Evolutionary conservation across 2,329 filamentous ascomycete species (phyloP).

Genomic region (Akanthomyces muscarius): DNA sequence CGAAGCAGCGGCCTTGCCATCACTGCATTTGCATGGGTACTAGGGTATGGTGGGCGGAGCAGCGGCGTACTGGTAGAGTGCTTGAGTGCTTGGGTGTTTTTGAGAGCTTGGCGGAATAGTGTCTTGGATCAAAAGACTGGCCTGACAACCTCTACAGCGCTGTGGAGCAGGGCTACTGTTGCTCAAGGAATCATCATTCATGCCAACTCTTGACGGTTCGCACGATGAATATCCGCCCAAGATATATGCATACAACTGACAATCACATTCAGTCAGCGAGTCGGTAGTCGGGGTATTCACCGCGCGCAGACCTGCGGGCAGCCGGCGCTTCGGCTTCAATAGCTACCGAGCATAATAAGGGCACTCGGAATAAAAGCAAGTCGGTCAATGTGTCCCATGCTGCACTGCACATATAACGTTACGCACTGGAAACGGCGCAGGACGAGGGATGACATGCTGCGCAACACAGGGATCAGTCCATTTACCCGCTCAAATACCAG

Average conservation of each 20-base stretch:
- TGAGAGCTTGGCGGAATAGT: neutral
- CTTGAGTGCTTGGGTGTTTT: too few relatives aligned
- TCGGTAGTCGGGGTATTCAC: neutral
- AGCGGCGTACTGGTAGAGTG: neutral
- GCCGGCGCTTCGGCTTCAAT: neutral
- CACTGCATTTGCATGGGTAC: neutral
- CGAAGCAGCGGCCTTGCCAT: constrained; percentile 11
- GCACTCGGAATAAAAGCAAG: constrained; percentile 3
- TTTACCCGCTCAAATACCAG: neutral
- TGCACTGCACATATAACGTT: neutral
- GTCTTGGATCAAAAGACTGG: neutral
- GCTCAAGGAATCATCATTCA: neutral
- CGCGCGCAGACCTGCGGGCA: neutral
- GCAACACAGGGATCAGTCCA: neutral
- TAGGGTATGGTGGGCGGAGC: neutral
- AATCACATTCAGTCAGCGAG: neutral
- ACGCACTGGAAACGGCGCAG: neutral
- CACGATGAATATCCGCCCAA: neutral
- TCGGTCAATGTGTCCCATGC: neutral
- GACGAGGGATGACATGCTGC: constrained; percentile 10
- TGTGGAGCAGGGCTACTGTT: neutral
- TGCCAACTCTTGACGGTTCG: neutral
- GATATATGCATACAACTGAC: neutral
- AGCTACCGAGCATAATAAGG: neutral
- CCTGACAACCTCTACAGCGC: neutral